phyloP scores from a whole-genome alignment of 2,329 filamentous ascomycete species.

The Talaromyces sp. region DNA sequence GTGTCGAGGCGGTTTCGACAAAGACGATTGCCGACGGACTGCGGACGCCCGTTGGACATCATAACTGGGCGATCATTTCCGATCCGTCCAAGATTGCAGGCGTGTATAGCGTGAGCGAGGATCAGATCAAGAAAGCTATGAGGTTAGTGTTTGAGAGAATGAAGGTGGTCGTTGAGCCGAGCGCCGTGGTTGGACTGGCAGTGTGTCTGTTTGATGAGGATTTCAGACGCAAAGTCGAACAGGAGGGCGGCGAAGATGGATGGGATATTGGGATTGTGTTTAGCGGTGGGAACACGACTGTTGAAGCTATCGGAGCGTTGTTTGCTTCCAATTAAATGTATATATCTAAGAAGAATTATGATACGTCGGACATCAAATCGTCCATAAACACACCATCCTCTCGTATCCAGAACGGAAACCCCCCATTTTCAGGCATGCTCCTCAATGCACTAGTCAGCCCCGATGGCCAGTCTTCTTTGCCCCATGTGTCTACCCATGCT shows the following conservation, averaged over 20 bases:
- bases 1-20: constrained; percentile 65
- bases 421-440: constrained; percentile 21
- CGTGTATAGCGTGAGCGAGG: constrained; percentile 72
- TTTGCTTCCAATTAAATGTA: constrained; percentile 29
- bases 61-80: constrained; percentile 74
- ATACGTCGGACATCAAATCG: constrained; percentile 11
- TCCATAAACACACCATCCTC: constrained; percentile 20
- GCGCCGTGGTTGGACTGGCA: constrained; percentile 76
- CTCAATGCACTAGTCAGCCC: constrained; percentile 25
- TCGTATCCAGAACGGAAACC: constrained; percentile 27
- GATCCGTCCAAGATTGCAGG: constrained; percentile 64
- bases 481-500: constrained; percentile 35
- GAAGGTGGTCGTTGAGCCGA: constrained; percentile 89
- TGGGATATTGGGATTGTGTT: constrained; percentile 67
- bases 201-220: constrained; percentile 81
- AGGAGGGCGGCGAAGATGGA: constrained; percentile 64
- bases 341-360: not conserved
- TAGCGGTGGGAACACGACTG: constrained; percentile 61
- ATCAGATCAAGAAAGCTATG: constrained; percentile 74
- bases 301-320: constrained; percentile 56
- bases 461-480: constrained; percentile 31
- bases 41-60: constrained; percentile 71
- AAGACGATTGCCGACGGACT: constrained; percentile 87
- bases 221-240: constrained; percentile 62
- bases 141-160: constrained; percentile 76